Base-by-base conservation (phyloP, 352 stramenopile genomes). In the Phytophthora sp. region DNA sequence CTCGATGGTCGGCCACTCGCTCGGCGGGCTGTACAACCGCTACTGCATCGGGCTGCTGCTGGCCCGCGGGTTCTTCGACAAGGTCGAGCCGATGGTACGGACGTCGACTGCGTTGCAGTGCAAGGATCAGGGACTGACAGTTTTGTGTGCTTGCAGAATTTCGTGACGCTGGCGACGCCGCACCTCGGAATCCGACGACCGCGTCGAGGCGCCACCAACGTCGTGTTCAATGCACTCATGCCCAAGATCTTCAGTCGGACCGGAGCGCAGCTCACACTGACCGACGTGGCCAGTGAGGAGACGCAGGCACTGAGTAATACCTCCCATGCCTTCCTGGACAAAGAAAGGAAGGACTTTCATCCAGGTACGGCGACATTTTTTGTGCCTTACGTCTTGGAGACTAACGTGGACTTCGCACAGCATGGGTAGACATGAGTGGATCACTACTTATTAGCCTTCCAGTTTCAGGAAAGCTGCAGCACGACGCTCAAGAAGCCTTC, bases 11-110 rank as follows among this genome's bases (percentile, higher is more conserved):
- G 86, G 84, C 4, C 86, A 95, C 54, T 95, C 86, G 31, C 77
- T 95, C 12, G 86, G 86, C 37, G 86, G 86, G 1, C 69, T 95
- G 17, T 95, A 95, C 57, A 72, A 77, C n/a, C 80, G 86, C 41
- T 95, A 89, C 66, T 89, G 78, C 59, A 72, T 91, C 50, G 84
- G 80, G 7, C 32, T 92, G 49, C 55, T 95, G 24, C 82, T 83
- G 31, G 41, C 62, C n/a, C 70, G 79, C 24, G 79, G 84, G 6
- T 95, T 95, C 74, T 95, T 95, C 31, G 62, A 75, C 20, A 61
- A 77, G 34, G 41, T 91, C 17, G 72, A 89, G 51, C 84, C 86
- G n/a, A 82, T 92, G 82, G 86, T 92, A 35, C 3, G 48, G 8
- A 28, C 12, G 13, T n/a, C 17, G 21, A 44, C 20, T 24, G 28